phyloP scores from a whole-genome alignment of 169 alveolate genomes.

The Eimeria nieschulzi region DNA sequence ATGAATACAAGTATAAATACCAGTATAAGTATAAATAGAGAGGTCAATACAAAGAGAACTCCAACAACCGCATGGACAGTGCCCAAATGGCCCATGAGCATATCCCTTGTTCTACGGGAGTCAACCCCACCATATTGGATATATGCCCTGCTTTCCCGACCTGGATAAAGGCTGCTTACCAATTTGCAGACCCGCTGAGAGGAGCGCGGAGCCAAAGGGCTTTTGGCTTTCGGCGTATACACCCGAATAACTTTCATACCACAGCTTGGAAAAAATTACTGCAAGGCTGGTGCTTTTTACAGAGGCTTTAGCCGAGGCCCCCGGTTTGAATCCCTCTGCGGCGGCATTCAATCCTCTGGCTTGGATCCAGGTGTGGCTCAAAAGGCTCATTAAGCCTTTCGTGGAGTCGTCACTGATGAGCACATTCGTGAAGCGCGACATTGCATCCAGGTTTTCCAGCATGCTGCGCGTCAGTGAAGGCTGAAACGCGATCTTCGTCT shows the following conservation, averaged over 20 bases:
- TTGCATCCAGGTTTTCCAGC: neutral
- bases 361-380: slow-evolving; percentile 47
- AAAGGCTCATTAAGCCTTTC: slow-evolving; percentile 7
- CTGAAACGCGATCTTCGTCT: neutral
- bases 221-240: neutral
- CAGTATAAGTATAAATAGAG: too few species aligned
- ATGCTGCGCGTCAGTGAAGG: neutral
- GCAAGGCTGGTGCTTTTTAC: neutral
- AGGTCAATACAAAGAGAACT: too few species aligned
- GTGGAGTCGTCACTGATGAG: slow-evolving; percentile 19
- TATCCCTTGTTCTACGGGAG: too few species aligned
- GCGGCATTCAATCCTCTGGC: slow-evolving; percentile 2
- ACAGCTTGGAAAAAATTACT: slow-evolving; percentile 37
- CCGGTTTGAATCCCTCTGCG: slow-evolving; percentile 40
- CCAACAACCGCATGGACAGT: too few species aligned
- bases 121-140: too few species aligned
- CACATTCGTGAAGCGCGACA: slow-evolving; percentile 11
- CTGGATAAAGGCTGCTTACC: slow-evolving; percentile 11
- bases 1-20: neutral
- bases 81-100: too few species aligned
- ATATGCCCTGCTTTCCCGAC: too few species aligned
- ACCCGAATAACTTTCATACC: slow-evolving; percentile 16
- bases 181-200: slow-evolving; percentile 44
- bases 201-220: slow-evolving; percentile 53
- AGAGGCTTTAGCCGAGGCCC: neutral